These are phyloP conservation scores for Anacardium occidentale DNA, from an alignment of 345 rosid species.

Conservation along the genomic window DNA sequence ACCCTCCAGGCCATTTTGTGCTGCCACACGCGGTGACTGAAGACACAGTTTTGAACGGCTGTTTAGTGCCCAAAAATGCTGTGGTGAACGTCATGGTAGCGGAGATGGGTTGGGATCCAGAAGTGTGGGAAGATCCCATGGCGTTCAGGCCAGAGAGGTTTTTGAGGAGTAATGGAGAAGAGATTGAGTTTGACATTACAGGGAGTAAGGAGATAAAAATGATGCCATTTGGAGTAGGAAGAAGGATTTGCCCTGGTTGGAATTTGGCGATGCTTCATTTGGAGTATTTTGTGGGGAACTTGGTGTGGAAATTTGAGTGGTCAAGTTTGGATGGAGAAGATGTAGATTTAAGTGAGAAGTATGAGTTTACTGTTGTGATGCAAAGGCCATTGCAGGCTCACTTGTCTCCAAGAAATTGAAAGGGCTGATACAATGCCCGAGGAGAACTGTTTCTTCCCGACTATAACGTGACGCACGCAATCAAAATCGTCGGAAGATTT, in stretches of 20 bases:
- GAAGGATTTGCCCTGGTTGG: not conserved
- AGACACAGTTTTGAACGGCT: conserved; percentile 30
- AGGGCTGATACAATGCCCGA: no score
- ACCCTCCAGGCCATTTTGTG: conserved; percentile 34
- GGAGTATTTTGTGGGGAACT: not conserved
- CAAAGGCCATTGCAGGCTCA: not conserved
- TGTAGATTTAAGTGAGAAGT: not conserved
- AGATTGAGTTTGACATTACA: not conserved
- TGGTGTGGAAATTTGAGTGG: no score
- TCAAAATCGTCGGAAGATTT: no score
- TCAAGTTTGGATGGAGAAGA: not conserved
- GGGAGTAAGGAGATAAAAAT: not conserved
- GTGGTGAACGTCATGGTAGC: conserved; percentile 34
- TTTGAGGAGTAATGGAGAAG: not conserved
- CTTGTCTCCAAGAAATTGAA: not conserved
- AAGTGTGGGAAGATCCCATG: not conserved
- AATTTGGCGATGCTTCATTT: not conserved
- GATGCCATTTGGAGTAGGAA: not conserved
- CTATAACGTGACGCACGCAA: no score
- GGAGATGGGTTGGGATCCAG: conserved; percentile 35
- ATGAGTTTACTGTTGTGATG: not conserved
- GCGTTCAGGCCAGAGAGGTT: not conserved
- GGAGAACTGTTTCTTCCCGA: no score
- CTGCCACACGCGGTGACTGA: conserved; percentile 30
- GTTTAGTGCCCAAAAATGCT: conserved; percentile 30